These are phyloP conservation scores for Aspergillus transmontanensis DNA, from an alignment of 2,329 filamentous ascomycete species.

Conservation along the genomic window DNA sequence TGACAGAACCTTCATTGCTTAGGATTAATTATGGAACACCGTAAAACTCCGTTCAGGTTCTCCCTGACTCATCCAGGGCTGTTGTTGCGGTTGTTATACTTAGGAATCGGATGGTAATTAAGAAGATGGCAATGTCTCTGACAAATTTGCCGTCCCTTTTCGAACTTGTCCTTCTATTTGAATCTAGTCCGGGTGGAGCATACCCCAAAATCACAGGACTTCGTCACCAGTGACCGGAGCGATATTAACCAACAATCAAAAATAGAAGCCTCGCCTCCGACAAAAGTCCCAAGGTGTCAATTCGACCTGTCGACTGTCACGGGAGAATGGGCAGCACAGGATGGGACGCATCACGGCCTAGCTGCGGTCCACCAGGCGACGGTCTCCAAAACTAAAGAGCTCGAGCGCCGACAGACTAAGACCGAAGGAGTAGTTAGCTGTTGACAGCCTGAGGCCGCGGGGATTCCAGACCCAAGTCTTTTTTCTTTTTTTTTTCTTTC, in stretches of 20 bases:
- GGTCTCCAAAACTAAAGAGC: not conserved
- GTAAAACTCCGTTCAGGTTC: not conserved
- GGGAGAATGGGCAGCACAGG: not conserved
- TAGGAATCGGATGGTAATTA: not conserved
- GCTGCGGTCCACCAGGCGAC: constrained; percentile 1
- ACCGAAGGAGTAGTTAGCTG: not conserved
- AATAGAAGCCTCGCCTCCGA: constrained; percentile 1
- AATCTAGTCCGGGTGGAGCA: not conserved
- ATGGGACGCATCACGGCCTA: constrained; percentile 9
- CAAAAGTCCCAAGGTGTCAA: constrained; percentile 1
- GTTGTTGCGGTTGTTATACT: not conserved
- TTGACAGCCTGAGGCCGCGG: not conserved
- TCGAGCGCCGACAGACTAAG: not conserved
- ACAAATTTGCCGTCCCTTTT: not conserved
- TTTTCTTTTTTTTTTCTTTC: not conserved
- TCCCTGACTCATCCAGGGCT: not conserved
- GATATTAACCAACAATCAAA: constrained; percentile 4
- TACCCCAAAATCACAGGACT: not conserved
- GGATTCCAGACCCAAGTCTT: not conserved
- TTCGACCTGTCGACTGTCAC: constrained; percentile 18
- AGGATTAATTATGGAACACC: not conserved
- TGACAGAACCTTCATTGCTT: constrained; percentile 23
- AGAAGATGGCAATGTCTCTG: not conserved
- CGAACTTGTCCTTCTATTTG: not conserved
- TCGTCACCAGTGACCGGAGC: not conserved